These are phyloP conservation scores for Fusarium foetens DNA, from an alignment of 2,329 filamentous ascomycete species.

Conservation along the genomic window DNA sequence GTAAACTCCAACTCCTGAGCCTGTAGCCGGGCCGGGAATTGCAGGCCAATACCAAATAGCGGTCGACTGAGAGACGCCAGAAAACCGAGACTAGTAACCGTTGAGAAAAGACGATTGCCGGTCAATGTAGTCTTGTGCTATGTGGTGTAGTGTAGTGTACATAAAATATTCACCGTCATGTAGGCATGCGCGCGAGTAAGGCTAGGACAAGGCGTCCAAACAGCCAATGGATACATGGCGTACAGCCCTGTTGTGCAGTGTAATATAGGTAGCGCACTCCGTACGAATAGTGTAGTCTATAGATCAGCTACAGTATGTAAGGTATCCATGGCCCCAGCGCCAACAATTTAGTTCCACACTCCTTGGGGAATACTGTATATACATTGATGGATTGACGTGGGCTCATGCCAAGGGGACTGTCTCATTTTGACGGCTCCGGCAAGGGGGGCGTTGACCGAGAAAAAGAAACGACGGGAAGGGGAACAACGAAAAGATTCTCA, in stretches of 20 bases:
- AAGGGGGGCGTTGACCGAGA: conserved; percentile 26
- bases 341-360: conserved; percentile 17
- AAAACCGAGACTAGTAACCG: conserved; percentile 32
- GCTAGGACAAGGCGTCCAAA: conserved; percentile 32
- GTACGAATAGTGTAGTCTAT: neutral
- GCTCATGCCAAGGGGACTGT: conserved; percentile 39
- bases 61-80: conserved; percentile 41
- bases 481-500: conserved; percentile 4
- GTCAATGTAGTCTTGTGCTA: conserved; percentile 11
- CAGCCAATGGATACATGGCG: conserved; percentile 10
- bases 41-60: conserved; percentile 35
- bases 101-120: conserved; percentile 28
- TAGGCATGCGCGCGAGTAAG: conserved; percentile 23
- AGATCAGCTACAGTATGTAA: conserved; percentile 4
- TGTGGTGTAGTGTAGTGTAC: conserved; percentile 14
- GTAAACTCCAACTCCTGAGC: conserved; percentile 18
- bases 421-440: conserved; percentile 39
- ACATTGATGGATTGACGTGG: conserved; percentile 41
- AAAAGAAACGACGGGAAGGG: conserved; percentile 4
- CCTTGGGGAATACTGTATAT: conserved; percentile 2
- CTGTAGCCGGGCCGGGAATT: conserved; percentile 37
- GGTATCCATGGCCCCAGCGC: conserved; percentile 1
- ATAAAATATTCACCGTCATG: conserved; percentile 26
- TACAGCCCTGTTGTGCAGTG: conserved; percentile 5
- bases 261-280: conserved; percentile 7